A percentile compares a stretch with the other conserved stretches of the same genome.
Evolutionary conservation across 1,284 basidiomycete species (phyloP).

Genomic region (Agroathelia rolfsii): DNA sequence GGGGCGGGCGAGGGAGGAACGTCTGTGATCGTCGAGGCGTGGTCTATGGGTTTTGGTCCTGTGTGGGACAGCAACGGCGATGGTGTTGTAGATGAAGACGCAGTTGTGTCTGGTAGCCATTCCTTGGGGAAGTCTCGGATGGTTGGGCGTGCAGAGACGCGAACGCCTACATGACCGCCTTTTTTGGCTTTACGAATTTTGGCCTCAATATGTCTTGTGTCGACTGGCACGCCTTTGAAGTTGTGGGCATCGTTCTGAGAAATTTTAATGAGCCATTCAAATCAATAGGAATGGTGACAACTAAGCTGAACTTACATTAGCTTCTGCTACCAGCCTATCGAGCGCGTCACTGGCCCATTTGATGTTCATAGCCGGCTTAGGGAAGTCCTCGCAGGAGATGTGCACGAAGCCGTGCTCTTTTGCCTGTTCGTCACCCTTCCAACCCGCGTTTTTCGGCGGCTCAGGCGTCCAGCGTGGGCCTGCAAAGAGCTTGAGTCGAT

Average conservation of each 20-base stretch:
- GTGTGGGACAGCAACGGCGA: neutral
- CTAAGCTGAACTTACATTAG: slow-evolving; percentile 55
- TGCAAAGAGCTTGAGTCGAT: slow-evolving; percentile 75
- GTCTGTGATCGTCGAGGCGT: no score
- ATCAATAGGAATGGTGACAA: slow-evolving; percentile 33
- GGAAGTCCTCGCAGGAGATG: slow-evolving; percentile 79
- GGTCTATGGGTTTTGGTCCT: no score
- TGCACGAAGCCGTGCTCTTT: slow-evolving; percentile 73
- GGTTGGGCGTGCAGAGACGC: slow-evolving; percentile 47
- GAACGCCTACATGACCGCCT: slow-evolving; percentile 53
- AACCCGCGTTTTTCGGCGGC: slow-evolving; percentile 59
- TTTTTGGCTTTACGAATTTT: slow-evolving; percentile 60
- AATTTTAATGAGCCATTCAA: slow-evolving; percentile 3
- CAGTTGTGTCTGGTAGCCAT: slow-evolving; percentile 63
- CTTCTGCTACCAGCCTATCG: slow-evolving; percentile 59
- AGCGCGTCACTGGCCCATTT: slow-evolving; percentile 80
- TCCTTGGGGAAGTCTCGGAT: slow-evolving; percentile 73
- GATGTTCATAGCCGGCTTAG: slow-evolving; percentile 69
- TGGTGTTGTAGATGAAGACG: slow-evolving; percentile 1
- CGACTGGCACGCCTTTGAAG: slow-evolving; percentile 62
- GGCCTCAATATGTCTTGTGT: slow-evolving; percentile 66
- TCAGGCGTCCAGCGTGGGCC: slow-evolving; percentile 74
- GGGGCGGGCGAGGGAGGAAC: no score
- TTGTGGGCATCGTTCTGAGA: slow-evolving; percentile 38
- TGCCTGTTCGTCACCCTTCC: slow-evolving; percentile 27